These are phyloP conservation scores for Diutina rugosa DNA, from an alignment of 1,139 yeast species.

Conservation along the genomic window DNA sequence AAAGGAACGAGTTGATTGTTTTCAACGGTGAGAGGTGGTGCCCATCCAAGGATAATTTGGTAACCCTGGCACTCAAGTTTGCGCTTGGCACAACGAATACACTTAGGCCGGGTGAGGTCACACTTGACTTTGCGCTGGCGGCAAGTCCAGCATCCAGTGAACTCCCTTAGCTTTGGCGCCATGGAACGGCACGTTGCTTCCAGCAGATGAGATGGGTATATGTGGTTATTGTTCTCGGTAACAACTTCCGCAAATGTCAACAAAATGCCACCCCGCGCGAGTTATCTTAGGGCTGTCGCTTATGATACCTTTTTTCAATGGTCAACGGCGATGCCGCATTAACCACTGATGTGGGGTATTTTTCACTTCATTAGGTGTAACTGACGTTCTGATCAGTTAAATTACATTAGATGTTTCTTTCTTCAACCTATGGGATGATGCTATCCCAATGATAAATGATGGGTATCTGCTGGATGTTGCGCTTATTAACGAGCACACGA, in stretches of 20 bases:
- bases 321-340: neutral
- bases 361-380: neutral
- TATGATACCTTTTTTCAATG: neutral
- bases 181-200: neutral
- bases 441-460: too few species aligned
- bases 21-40: conserved; percentile 17
- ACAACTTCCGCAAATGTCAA: neutral
- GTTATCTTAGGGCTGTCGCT: neutral
- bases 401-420: too few species aligned
- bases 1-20: neutral
- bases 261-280: neutral
- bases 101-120: neutral
- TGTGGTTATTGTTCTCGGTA: neutral
- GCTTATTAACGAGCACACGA: neutral
- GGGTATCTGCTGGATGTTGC: neutral
- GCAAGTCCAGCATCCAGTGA: conserved; percentile 2
- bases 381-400: neutral
- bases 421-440: too few species aligned
- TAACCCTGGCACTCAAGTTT: conserved; percentile 27
- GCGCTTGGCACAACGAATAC: conserved; percentile 6
- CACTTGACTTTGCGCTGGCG: conserved; percentile 1
- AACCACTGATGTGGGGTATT: neutral
- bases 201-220: neutral
- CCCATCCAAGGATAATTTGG: conserved; percentile 28
- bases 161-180: conserved; percentile 1